These are phyloP conservation scores for Pleoardoris graminearum DNA, from an alignment of 2,329 filamentous ascomycete genomes.

Conservation along the genomic window DNA sequence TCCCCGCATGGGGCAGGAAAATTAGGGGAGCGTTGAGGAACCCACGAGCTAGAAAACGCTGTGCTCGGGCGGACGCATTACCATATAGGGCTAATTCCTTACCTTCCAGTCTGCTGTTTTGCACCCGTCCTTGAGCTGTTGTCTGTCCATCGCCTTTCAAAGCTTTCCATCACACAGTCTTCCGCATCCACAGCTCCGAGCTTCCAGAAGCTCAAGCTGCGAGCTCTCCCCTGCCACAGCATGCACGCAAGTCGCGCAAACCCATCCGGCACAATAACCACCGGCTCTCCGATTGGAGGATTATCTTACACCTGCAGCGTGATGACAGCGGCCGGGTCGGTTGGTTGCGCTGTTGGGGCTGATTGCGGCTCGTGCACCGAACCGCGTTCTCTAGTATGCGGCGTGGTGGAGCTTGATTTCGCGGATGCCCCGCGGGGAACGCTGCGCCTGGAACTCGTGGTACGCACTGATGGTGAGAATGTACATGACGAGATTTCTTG, in stretches of 20 bases:
- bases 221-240: conserved; percentile 6
- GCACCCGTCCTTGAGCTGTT: neutral
- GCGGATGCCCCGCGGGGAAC: neutral
- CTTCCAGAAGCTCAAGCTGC: conserved; percentile 4
- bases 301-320: neutral
- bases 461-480: neutral
- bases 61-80: neutral
- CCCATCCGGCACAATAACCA: neutral
- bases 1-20: conserved; percentile 11
- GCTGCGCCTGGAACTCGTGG: neutral
- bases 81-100: neutral
- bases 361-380: neutral
- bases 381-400: too few relatives aligned
- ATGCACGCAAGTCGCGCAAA: conserved; percentile 3
- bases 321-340: conserved; percentile 9
- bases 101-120: neutral
- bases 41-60: neutral
- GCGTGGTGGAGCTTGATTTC: conserved; percentile 4
- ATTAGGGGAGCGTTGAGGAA: conserved; percentile 4
- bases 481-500: neutral
- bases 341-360: conserved; percentile 9
- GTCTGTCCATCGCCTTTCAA: neutral
- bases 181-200: neutral
- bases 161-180: neutral
- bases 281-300: conserved; percentile 12